Evolutionary conservation across 2,329 filamentous ascomycete genomes (phyloP).

Genomic region (Rutstroemia sp.): DNA sequence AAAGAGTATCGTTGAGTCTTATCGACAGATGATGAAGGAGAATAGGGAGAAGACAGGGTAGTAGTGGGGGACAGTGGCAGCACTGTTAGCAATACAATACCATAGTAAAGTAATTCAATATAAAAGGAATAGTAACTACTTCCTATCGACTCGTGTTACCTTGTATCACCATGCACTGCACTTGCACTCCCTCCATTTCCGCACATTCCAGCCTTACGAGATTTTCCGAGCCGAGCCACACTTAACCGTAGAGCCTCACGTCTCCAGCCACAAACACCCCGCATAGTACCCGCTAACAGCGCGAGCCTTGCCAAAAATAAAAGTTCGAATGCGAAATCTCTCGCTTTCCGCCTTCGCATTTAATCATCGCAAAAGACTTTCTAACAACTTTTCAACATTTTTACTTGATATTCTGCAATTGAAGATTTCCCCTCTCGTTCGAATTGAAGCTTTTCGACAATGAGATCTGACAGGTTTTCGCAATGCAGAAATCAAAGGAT

Average conservation of each 20-base stretch:
- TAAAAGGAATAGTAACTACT: background rate
- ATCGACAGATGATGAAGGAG: conserved; percentile 61
- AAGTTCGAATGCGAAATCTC: background rate
- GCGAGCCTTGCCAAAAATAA: background rate
- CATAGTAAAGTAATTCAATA: background rate
- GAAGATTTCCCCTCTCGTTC: background rate
- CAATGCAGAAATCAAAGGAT: conserved; percentile 4
- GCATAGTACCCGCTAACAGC: background rate
- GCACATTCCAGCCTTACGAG: background rate
- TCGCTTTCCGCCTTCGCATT: background rate
- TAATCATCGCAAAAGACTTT: background rate
- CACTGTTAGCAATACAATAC: background rate
- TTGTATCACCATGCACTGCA: too few relatives aligned
- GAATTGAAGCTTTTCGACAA: background rate
- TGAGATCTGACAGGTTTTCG: background rate
- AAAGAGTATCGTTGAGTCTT: conserved; percentile 64
- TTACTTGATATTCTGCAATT: background rate
- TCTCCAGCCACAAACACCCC: background rate
- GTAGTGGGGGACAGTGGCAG: background rate
- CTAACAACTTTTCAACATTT: background rate
- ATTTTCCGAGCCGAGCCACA: background rate
- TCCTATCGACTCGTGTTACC: background rate
- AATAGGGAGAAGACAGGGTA: conserved; percentile 20
- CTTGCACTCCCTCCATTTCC: too few relatives aligned
- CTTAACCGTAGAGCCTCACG: background rate